Base-by-base conservation (phyloP, 495 filamentous ascomycete species). In the Hypoxylon intermedium region DNA sequence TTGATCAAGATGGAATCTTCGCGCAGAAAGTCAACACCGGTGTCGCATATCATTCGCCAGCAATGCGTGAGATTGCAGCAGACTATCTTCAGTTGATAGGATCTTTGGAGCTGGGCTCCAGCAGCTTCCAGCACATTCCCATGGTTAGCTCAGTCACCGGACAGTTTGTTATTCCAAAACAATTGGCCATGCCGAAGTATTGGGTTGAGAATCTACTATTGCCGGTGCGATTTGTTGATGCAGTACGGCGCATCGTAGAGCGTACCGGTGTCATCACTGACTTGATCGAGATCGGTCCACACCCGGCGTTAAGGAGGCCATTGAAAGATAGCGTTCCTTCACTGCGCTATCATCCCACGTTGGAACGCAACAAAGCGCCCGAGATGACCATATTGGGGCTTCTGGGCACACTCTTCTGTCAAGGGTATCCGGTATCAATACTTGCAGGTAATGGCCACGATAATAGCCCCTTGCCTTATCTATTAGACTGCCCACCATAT, bases 231-330 rank as follows among this genome's bases (percentile, higher is more conserved):
- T 82, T 81, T 52, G 58, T 2, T 12, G 30, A 33, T 5, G 30
- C 30, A 33, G n/a, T 33, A 2, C 9, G 9, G 30, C 30, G 30
- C 30, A 5, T 33, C n/a, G n/a, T n/a, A n/a, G n/a, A n/a, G n/a
- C n/a, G 7, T 33, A 9, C 30, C 30, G 30, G 2, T 16, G 5
- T 5, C 2, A 36, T 58, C 4, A 33, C 45, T 15, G 9, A 46
- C 6, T 37, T 85, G 1, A 48, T 87, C 3, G 83, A 87, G 48
- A 68, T 85, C 31, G 85, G 85, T 1, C 82, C 85, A 31, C 85
- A 87, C 53, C 58, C 70, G 6, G 77, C 83, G 1, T 63, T 88
- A 0, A 70, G 74, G 28, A 75, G 76, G 0, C 80, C 83, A 0
- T 43, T 83, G 9, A 70, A 71, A 13, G 71, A 84, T 26, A 83